A percentile compares a stretch with the other conserved stretches of the same genome.
phyloP scores from a whole-genome alignment of 148 eudicot species.

The Arctostaphylos glauca region DNA sequence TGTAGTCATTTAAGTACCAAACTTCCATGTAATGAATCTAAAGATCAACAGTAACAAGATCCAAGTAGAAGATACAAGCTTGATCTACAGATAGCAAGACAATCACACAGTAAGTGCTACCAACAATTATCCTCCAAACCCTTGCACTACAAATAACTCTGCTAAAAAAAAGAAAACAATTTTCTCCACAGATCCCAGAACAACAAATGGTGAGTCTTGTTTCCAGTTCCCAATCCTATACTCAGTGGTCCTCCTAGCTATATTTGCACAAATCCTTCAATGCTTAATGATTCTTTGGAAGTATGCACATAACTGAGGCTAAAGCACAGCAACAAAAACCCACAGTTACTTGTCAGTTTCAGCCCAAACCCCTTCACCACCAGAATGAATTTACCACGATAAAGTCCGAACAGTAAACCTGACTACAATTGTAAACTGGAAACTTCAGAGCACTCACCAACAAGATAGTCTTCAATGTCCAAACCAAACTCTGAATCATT shows the following conservation, averaged over 20 bases:
- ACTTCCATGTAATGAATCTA: background rate
- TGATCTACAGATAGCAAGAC: background rate
- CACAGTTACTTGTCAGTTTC: background rate
- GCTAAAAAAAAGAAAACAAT: background rate
- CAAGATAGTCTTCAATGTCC: conserved; percentile 91
- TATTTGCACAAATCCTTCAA: background rate
- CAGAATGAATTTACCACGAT: background rate
- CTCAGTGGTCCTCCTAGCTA: background rate
- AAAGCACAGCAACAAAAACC: background rate
- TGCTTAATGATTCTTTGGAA: background rate
- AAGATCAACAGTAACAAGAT: background rate
- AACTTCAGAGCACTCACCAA: conserved; percentile 58
- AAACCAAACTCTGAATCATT: conserved; percentile 70
- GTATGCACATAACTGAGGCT: background rate
- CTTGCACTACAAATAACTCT: background rate
- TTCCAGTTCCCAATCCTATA: background rate
- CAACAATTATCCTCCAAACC: background rate
- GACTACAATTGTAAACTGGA: background rate
- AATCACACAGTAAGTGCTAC: background rate
- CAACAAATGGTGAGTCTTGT: background rate
- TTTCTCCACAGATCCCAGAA: background rate
- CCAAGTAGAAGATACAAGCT: background rate
- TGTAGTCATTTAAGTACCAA: background rate
- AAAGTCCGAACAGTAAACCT: background rate
- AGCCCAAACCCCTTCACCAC: background rate